These are phyloP conservation scores for Pythium folliculosum DNA, from an alignment of 352 stramenopile species.

Conservation along the genomic window DNA sequence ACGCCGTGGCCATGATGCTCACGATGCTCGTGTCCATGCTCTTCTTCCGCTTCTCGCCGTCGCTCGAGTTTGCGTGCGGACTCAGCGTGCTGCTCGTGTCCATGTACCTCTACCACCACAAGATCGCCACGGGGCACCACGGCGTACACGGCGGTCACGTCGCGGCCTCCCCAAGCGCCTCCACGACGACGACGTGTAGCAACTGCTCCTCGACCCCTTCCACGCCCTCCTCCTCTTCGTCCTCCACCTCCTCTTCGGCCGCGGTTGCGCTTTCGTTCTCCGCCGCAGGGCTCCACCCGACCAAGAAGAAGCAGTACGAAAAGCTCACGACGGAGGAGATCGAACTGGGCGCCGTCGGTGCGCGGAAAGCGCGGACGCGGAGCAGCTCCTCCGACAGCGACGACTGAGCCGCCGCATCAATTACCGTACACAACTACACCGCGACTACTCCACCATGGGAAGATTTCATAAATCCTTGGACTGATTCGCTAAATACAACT, in stretches of 20 bases:
- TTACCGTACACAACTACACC: background rate
- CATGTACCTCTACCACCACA: conserved; percentile 90
- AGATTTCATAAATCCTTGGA: background rate
- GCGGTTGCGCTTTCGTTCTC: conserved; percentile 23
- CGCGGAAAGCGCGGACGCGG: background rate
- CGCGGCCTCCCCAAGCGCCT: background rate
- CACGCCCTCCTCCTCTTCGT: conserved; percentile 17
- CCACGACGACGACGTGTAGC: conserved; percentile 9
- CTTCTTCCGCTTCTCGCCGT: conserved; percentile 82
- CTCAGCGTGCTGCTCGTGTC: conserved; percentile 80
- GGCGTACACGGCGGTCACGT: background rate
- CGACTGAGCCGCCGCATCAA: conserved; percentile 3
- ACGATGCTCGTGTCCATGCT: conserved; percentile 88
- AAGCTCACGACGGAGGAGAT: conserved; percentile 43
- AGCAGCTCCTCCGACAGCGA: conserved; percentile 15
- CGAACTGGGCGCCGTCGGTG: conserved; percentile 19
- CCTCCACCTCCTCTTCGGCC: conserved; percentile 10
- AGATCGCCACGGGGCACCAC: conserved; percentile 31
- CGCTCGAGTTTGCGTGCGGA: conserved; percentile 82
- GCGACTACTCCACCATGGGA: background rate
- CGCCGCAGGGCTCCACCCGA: conserved; percentile 38
- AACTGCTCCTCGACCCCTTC: conserved; percentile 25
- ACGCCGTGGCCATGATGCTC: conserved; percentile 89
- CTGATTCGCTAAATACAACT: background rate
- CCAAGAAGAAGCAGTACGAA: conserved; percentile 60